These are phyloP conservation scores for Neurospora sp. DNA, from an alignment of 495 filamentous ascomycete species.

Conservation along the genomic window DNA sequence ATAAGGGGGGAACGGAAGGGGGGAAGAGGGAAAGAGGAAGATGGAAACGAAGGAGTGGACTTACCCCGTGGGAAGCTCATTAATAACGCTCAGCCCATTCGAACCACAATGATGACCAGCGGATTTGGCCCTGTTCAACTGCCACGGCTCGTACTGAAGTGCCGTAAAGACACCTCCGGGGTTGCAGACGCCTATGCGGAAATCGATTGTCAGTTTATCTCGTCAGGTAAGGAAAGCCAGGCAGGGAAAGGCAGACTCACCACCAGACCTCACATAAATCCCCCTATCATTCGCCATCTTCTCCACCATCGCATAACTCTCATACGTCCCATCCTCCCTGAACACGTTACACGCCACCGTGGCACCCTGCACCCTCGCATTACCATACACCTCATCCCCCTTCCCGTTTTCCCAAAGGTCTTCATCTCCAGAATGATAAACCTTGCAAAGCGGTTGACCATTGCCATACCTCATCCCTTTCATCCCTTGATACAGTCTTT, in stretches of 20 bases:
- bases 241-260: conserved; percentile 31
- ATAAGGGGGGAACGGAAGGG: neutral
- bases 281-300: conserved; percentile 46
- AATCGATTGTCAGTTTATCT: too few relatives aligned
- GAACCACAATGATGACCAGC: conserved; percentile 53
- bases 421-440: conserved; percentile 47
- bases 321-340: conserved; percentile 40
- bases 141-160: conserved; percentile 43
- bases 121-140: conserved; percentile 50
- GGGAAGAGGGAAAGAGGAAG: neutral
- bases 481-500: conserved; percentile 42
- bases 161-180: conserved; percentile 36
- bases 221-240: too few relatives aligned
- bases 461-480: conserved; percentile 48
- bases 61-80: conserved; percentile 24
- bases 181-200: conserved; percentile 30
- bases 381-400: conserved; percentile 32
- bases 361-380: conserved; percentile 53
- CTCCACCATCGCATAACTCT: conserved; percentile 54
- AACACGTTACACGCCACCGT: conserved; percentile 63
- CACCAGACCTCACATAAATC: conserved; percentile 63
- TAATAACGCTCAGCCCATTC: conserved; percentile 19
- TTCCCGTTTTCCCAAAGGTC: neutral
- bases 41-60: neutral
- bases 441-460: conserved; percentile 42